Evolutionary conservation across 805 yeast species (phyloP).

Genomic region (Yarrowia osloensis): DNA sequence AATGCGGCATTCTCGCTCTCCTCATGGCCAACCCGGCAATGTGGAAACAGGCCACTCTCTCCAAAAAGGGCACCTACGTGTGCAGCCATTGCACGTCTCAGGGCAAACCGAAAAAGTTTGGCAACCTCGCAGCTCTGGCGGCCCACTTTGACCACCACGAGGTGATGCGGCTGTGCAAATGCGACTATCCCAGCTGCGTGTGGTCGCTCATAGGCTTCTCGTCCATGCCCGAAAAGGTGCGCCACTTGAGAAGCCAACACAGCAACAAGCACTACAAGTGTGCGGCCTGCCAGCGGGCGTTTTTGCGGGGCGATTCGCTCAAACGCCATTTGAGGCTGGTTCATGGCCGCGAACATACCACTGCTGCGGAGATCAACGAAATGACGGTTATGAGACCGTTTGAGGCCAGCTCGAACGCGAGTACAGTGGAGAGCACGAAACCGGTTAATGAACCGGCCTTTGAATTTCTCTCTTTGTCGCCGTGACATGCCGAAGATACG

Average conservation of each 20-base stretch:
- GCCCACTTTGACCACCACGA: constrained; percentile 7
- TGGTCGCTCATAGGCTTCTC: constrained; percentile 19
- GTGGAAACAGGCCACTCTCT: constrained; percentile 3
- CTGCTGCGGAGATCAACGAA: neutral
- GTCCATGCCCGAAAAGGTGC: neutral
- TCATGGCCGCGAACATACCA: neutral
- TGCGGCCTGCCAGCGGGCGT: neutral
- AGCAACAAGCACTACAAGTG: constrained; percentile 9
- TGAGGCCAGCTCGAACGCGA: neutral
- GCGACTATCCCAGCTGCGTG: neutral
- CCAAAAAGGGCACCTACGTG: constrained; percentile 27
- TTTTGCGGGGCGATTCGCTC: constrained; percentile 1
- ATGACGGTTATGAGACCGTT: neutral
- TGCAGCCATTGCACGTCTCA: constrained; percentile 10
- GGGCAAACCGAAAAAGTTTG: neutral
- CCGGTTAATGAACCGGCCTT: neutral
- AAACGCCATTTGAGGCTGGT: constrained; percentile 8
- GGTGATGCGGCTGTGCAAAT: neutral
- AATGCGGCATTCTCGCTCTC: neutral
- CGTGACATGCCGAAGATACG: neutral
- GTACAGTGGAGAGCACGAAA: too few relatives aligned
- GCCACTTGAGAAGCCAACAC: constrained; percentile 7
- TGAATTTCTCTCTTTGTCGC: neutral
- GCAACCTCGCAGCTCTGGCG: neutral
- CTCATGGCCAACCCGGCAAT: constrained; percentile 13